Evolutionary conservation across 2,329 filamentous ascomycete species (phyloP).

Genomic region (Nemania sp.): DNA sequence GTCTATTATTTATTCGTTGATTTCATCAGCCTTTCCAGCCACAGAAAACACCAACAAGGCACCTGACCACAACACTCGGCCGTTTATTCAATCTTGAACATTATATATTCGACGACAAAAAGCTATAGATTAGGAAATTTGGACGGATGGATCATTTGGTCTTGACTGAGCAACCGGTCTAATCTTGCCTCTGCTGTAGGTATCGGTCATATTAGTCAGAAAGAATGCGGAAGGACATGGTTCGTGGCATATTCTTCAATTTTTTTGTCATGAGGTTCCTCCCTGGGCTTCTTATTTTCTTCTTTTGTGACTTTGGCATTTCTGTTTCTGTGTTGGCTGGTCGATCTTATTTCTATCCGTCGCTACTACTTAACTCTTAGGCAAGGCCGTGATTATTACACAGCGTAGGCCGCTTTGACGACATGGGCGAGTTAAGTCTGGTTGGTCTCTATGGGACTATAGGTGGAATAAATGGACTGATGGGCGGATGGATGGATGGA

Average conservation of each 20-base stretch:
- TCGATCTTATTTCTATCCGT: not conserved
- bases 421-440: too few species aligned
- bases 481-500: too few species aligned
- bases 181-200: not conserved
- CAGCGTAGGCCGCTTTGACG: too few species aligned
- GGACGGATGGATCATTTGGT: not conserved
- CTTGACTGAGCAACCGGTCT: not conserved
- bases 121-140: not conserved
- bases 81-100: not conserved
- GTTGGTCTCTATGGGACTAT: too few species aligned
- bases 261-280: not conserved
- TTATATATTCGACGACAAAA: not conserved
- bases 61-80: too few species aligned
- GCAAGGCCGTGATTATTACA: not conserved
- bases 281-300: not conserved
- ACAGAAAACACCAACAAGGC: too few species aligned
- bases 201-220: not conserved
- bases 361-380: not conserved
- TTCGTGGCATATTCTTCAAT: not conserved
- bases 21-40: too few species aligned
- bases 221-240: not conserved
- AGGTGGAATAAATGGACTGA: too few species aligned
- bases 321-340: not conserved
- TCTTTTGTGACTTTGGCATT: not conserved
- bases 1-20: conserved; percentile 7